Evolutionary conservation across 257 asterid genomes (phyloP).

Genomic region (Scutellaria galericulata): DNA sequence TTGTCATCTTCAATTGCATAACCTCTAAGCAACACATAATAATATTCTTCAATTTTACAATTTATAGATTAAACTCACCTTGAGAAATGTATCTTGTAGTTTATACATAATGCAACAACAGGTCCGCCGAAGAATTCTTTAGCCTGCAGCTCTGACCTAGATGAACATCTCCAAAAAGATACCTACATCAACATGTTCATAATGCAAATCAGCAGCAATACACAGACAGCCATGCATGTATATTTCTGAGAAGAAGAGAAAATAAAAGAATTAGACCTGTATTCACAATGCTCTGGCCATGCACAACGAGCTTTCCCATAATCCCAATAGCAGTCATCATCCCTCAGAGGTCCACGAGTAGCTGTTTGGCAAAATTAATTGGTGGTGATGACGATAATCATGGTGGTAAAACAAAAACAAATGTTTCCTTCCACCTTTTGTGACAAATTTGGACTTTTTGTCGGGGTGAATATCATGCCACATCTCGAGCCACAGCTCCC

Average conservation of each 20-base stretch:
- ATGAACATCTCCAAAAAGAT: slow-evolving; percentile 91
- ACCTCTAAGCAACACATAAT: neutral
- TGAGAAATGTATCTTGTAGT: slow-evolving; percentile 28
- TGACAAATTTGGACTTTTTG: slow-evolving; percentile 76
- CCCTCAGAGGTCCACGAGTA: slow-evolving; percentile 94
- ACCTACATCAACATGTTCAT: slow-evolving; percentile 51
- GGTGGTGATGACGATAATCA: neutral
- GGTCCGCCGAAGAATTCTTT: slow-evolving; percentile 75
- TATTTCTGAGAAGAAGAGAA: slow-evolving; percentile 12
- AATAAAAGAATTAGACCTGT: slow-evolving; percentile 55
- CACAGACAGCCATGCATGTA: slow-evolving; percentile 15
- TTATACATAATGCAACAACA: slow-evolving; percentile 74
- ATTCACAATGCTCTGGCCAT: slow-evolving; percentile 94
- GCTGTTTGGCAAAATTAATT: slow-evolving; percentile 46
- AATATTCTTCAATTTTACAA: slow-evolving; percentile 6
- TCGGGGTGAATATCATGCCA: slow-evolving; percentile 98
- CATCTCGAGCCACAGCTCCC: slow-evolving; percentile 98
- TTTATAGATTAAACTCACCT: slow-evolving; percentile 37
- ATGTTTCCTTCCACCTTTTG: slow-evolving; percentile 64
- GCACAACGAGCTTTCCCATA: slow-evolving; percentile 99
- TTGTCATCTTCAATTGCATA: neutral
- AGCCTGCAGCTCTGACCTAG: slow-evolving; percentile 98
- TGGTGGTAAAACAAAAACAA: slow-evolving; percentile 22
- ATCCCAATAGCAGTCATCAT: slow-evolving; percentile 99
- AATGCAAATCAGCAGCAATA: slow-evolving; percentile 22